These are phyloP conservation scores for Avena sativa DNA, from an alignment of 176 grass and related monocot genomes.

Conservation along the genomic window DNA sequence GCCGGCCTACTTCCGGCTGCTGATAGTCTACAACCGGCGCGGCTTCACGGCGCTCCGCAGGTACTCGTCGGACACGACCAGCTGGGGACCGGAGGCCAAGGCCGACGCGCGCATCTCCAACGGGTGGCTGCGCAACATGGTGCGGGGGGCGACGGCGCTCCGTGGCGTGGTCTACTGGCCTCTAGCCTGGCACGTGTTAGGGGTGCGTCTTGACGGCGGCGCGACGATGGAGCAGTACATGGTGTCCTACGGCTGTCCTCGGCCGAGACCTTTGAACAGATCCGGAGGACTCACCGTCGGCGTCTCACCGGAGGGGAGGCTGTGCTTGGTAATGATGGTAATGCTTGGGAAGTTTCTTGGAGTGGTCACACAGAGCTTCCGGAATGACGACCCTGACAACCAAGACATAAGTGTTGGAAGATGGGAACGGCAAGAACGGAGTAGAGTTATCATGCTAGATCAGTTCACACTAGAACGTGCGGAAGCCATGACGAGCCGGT, in stretches of 20 bases:
- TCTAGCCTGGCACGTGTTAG: not conserved
- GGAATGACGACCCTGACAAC: not conserved
- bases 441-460: not conserved
- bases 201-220: not conserved
- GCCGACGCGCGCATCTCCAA: not conserved
- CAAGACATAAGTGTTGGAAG: not conserved
- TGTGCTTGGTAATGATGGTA: not conserved
- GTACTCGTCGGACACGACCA: not conserved
- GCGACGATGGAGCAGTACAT: not conserved
- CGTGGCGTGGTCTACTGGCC: slow-evolving; percentile 16
- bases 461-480: not conserved
- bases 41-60: slow-evolving; percentile 13
- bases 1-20: not conserved
- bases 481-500: not conserved
- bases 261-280: not conserved
- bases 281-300: not conserved
- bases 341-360: not conserved
- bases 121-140: not conserved
- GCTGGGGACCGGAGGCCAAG: not conserved
- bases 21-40: slow-evolving; percentile 25
- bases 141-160: not conserved
- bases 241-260: not conserved
- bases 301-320: not conserved
- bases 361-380: not conserved
- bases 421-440: not conserved